These are phyloP conservation scores for Clausena lansium DNA, from an alignment of 345 rosid species.

Conservation along the genomic window DNA sequence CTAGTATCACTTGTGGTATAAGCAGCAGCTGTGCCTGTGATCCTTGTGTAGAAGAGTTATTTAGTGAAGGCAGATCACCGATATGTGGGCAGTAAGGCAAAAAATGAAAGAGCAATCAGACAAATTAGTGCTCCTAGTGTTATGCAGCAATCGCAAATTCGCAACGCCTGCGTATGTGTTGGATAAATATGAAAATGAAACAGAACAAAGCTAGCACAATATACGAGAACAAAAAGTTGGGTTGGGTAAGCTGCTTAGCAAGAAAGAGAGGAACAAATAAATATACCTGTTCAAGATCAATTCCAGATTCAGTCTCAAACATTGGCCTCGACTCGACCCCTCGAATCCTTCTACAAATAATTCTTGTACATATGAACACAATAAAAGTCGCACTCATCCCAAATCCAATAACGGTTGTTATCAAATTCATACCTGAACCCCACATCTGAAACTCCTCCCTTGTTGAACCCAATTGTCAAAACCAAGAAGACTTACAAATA, in stretches of 20 bases:
- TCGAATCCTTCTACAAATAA: slow-evolving; percentile 57
- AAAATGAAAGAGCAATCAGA: background rate
- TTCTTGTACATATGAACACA: slow-evolving; percentile 57
- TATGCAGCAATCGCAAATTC: background rate
- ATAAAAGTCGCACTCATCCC: slow-evolving; percentile 64
- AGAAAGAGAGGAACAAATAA: background rate
- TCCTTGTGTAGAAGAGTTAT: no score
- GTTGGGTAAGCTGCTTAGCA: background rate
- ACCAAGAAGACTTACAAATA: background rate
- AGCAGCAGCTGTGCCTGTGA: background rate
- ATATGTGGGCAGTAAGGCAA: background rate
- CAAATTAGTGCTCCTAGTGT: background rate
- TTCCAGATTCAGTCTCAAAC: slow-evolving; percentile 46
- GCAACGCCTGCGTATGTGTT: no score
- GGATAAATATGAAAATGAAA: no score
- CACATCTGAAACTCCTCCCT: slow-evolving; percentile 27
- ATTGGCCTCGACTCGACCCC: slow-evolving; percentile 35
- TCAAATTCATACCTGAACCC: slow-evolving; percentile 47
- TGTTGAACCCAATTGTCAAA: background rate
- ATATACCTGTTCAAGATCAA: slow-evolving; percentile 57
- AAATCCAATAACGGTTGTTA: slow-evolving; percentile 61
- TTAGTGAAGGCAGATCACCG: background rate
- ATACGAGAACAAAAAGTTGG: background rate
- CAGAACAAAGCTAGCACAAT: no score
- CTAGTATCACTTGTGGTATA: background rate